Percentiles rank a stretch among this genome's conserved stretches.
These are phyloP conservation scores for Colletotrichum limetticola DNA, from an alignment of 2,329 filamentous ascomycete genomes.

Conservation along the genomic window DNA sequence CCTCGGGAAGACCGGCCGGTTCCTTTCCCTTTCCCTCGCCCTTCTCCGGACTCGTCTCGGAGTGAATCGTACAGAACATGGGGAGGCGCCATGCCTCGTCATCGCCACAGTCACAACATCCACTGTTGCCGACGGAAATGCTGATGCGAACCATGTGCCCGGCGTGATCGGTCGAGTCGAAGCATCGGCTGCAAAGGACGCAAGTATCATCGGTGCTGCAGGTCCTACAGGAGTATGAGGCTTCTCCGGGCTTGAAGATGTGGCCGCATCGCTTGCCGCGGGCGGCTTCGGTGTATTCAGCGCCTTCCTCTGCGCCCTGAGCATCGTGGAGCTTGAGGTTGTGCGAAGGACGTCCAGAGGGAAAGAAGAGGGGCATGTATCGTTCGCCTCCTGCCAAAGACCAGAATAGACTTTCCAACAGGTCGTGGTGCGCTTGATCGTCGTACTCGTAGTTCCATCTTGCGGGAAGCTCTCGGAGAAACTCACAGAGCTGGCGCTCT, in stretches of 20 bases:
- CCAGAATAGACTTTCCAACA: conserved; percentile 85
- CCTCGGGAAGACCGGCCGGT: conserved; percentile 72
- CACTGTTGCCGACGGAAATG: conserved; percentile 89
- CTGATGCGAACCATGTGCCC: conserved; percentile 92
- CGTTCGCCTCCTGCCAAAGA: conserved; percentile 83
- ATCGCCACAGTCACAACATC: conserved; percentile 97
- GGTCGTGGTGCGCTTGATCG: conserved; percentile 74
- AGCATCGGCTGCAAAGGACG: conserved; percentile 92
- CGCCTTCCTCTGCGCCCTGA: conserved; percentile 91
- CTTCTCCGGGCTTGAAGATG: conserved; percentile 95
- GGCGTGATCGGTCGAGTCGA: conserved; percentile 93
- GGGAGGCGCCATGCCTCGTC: conserved; percentile 92
- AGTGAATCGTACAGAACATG: conserved; percentile 94
- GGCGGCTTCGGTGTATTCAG: conserved; percentile 93
- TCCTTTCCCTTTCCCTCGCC: conserved; percentile 71
- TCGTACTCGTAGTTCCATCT: conserved; percentile 81
- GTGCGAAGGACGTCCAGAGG: conserved; percentile 73
- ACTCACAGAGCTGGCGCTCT: conserved; percentile 86
- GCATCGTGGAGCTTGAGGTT: conserved; percentile 84
- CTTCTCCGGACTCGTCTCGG: conserved; percentile 62
- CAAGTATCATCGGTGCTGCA: conserved; percentile 96
- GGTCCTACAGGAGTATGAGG: conserved; percentile 92
- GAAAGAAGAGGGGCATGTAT: conserved; percentile 84
- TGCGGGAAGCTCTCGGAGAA: conserved; percentile 81
- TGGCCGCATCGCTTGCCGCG: conserved; percentile 95